These are phyloP conservation scores for Coleophoma crateriformis DNA, from an alignment of 2,329 filamentous ascomycete genomes.

Conservation along the genomic window DNA sequence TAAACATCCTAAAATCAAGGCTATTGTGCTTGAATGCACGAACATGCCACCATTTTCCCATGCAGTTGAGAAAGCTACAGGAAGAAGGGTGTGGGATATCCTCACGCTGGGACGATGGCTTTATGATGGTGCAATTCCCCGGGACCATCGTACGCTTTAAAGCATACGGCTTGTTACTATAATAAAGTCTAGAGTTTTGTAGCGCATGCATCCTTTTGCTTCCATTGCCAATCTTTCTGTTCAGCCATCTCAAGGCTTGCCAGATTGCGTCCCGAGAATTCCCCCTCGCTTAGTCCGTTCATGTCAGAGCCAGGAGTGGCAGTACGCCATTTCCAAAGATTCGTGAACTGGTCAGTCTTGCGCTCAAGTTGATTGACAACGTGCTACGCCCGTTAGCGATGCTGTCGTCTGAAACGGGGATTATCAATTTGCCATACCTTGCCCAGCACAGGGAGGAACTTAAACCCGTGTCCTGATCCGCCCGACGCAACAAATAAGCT, in stretches of 20 bases:
- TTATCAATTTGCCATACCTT: conserved; percentile 16
- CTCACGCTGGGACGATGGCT: not conserved
- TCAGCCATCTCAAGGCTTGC: not conserved
- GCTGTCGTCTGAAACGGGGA: not conserved
- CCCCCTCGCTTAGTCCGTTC: not conserved
- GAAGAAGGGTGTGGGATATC: not conserved
- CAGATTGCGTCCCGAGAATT: not conserved
- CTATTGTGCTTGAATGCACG: not conserved
- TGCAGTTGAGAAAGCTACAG: not conserved
- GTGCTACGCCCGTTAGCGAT: not conserved
- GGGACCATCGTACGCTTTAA: not conserved
- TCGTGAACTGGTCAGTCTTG: not conserved
- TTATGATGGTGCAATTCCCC: not conserved
- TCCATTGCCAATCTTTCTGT: not conserved
- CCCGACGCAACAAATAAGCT: conserved; percentile 47
- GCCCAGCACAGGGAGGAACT: conserved; percentile 48
- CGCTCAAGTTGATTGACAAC: not conserved
- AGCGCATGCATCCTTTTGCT: not conserved
- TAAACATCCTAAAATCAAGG: not conserved
- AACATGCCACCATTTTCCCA: not conserved
- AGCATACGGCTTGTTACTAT: not conserved
- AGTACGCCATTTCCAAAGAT: not conserved
- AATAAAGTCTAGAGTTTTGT: not conserved
- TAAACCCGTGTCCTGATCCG: conserved; percentile 49
- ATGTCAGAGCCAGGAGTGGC: not conserved